phyloP scores from a whole-genome alignment of 2,329 filamentous ascomycete species.

The Pleurostoma richardsiae region DNA sequence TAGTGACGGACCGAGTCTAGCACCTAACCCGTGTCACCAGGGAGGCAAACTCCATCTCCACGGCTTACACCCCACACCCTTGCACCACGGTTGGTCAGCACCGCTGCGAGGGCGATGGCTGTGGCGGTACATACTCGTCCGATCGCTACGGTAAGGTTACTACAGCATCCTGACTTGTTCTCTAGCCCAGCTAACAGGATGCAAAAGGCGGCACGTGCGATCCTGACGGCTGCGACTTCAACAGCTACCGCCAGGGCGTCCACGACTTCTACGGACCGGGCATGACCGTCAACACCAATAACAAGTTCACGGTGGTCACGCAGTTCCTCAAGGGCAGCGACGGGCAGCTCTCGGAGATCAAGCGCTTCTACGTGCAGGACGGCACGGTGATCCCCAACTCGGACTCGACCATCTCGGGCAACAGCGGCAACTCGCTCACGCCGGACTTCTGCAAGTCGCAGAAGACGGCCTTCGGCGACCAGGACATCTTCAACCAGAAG shows the following conservation, averaged over 20 bases:
- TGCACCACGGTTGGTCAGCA: constrained; percentile 39
- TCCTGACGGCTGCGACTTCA: constrained; percentile 62
- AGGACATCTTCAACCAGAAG: constrained; percentile 40
- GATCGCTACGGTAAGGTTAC: constrained; percentile 36
- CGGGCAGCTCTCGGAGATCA: constrained; percentile 43
- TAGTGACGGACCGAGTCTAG: background rate
- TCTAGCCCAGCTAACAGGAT: too few relatives aligned
- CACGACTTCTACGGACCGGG: constrained; percentile 54
- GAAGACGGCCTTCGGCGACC: constrained; percentile 48
- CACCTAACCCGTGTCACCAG: constrained; percentile 24
- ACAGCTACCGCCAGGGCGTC: constrained; percentile 58
- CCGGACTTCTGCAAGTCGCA: constrained; percentile 48
- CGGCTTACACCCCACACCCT: constrained; percentile 54
- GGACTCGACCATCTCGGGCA: constrained; percentile 29
- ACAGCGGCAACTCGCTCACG: constrained; percentile 35
- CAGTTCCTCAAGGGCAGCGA: constrained; percentile 48
- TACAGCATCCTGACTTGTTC: too few relatives aligned
- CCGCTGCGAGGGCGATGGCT: constrained; percentile 35
- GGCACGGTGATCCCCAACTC: constrained; percentile 45
- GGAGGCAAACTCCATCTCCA: constrained; percentile 58
- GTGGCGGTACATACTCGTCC: constrained; percentile 42
- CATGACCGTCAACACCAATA: constrained; percentile 50
- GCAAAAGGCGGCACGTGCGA: constrained; percentile 47
- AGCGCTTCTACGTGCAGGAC: constrained; percentile 57
- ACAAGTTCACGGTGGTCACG: constrained; percentile 56